phyloP scores from a whole-genome alignment of 345 rosid genomes.

The Geranium rotundifolium region DNA sequence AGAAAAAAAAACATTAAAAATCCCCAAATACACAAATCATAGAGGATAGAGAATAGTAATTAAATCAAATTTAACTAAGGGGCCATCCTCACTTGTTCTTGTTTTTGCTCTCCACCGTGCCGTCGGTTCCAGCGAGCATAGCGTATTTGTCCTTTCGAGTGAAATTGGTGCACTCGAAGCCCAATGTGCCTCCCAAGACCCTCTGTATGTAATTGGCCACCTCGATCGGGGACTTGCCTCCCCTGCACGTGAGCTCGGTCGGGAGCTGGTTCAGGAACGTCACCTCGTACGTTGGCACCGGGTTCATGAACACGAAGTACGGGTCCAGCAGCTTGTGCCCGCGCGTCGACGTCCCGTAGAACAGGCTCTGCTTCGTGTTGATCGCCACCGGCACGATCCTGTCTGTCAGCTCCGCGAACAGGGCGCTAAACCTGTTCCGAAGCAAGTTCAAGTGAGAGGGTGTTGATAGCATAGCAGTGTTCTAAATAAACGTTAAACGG shows the following conservation, averaged over 20 bases:
- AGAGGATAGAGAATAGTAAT: no score
- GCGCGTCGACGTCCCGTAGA: constrained; percentile 75
- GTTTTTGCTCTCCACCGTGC: constrained; percentile 46
- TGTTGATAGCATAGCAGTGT: no score
- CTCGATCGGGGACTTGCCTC: constrained; percentile 77
- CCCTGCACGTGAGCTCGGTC: constrained; percentile 59
- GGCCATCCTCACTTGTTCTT: no score
- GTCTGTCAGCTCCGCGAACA: constrained; percentile 81
- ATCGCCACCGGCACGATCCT: constrained; percentile 87
- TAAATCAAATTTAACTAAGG: no score
- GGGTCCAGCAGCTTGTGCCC: constrained; percentile 82
- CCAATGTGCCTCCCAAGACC: constrained; percentile 73
- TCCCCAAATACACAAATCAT: no score
- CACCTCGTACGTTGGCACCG: constrained; percentile 75
- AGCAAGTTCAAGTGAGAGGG: no score
- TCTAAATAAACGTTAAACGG: no score
- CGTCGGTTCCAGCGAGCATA: constrained; percentile 82
- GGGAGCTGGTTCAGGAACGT: constrained; percentile 87
- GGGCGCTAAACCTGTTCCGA: constrained; percentile 89
- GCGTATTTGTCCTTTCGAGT: constrained; percentile 94
- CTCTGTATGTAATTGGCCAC: constrained; percentile 85
- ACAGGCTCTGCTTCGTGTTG: constrained; percentile 63
- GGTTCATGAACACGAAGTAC: constrained; percentile 88
- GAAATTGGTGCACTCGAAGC: constrained; percentile 81
- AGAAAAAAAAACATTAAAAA: no score